These are phyloP conservation scores for Blastobotrys peoriensis DNA, from an alignment of 805 yeast genomes.

Conservation along the genomic window DNA sequence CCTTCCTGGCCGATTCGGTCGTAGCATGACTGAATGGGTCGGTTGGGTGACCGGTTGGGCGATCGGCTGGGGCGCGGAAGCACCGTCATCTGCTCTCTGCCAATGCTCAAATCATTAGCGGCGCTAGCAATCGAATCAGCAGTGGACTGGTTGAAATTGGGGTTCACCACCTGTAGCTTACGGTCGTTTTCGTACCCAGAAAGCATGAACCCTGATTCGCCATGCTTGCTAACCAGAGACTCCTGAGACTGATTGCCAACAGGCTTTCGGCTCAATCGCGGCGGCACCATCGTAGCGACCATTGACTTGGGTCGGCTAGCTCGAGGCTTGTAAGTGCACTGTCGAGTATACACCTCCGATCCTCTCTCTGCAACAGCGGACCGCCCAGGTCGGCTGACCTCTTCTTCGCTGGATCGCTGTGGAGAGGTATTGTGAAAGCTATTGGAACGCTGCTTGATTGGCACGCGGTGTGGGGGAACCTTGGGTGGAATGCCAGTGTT, in stretches of 20 bases:
- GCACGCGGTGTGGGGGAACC: constrained; percentile 22
- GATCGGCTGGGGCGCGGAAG: not conserved
- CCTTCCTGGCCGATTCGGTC: not conserved
- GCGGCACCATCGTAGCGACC: not conserved
- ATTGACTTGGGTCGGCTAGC: not conserved
- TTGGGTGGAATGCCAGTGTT: constrained; percentile 26
- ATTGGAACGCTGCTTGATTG: not conserved
- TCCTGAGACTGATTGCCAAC: not conserved
- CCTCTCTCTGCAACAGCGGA: not conserved
- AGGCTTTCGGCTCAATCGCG: not conserved
- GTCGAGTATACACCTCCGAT: constrained; percentile 10
- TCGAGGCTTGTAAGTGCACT: constrained; percentile 3
- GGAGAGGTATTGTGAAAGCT: not conserved
- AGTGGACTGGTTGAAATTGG: constrained; percentile 1
- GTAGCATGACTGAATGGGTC: not conserved
- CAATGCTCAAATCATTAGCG: not conserved
- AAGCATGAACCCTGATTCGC: constrained; percentile 11
- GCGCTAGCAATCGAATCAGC: not conserved
- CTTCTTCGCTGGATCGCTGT: not conserved
- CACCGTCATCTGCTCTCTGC: not conserved
- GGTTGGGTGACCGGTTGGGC: not conserved
- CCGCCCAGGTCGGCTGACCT: not conserved
- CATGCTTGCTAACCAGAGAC: not conserved
- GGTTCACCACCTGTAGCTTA: constrained; percentile 17
- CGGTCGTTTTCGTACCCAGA: constrained; percentile 15